Conservation (phyloP, 73 alveolate species). For the Paramecium primaurelia region DNA sequence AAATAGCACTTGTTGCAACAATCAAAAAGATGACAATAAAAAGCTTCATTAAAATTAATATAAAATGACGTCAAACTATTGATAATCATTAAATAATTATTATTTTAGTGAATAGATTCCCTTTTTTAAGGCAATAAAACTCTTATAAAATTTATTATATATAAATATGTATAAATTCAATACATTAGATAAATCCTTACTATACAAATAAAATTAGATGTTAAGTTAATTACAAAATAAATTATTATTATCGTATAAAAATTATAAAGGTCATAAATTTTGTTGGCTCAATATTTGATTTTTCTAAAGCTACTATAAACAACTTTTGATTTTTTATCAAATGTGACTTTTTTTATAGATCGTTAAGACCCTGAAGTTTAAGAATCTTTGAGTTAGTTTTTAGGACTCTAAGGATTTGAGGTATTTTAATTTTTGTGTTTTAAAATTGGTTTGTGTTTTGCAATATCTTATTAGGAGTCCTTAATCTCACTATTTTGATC, state of each 20-base stretch:
- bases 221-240: background rate
- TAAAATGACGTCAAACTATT: background rate
- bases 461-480: background rate
- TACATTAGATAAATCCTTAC: background rate
- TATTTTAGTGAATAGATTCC: no score
- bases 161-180: no score
- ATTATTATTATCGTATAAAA: background rate
- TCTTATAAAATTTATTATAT: no score
- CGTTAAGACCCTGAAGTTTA: background rate
- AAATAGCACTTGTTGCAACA: background rate
- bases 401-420: background rate
- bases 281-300: background rate
- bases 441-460: background rate
- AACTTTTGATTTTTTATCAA: background rate
- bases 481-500: background rate
- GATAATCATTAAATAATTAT: background rate
- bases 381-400: background rate
- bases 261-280: background rate
- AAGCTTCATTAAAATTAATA: background rate
- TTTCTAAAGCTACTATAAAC: background rate
- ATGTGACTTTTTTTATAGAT: background rate
- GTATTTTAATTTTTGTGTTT: background rate
- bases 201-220: background rate
- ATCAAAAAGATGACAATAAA: background rate
- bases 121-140: no score